Conservation (phyloP, 768 basidiomycete species). For the Boletus subcaerulescens region DNA sequence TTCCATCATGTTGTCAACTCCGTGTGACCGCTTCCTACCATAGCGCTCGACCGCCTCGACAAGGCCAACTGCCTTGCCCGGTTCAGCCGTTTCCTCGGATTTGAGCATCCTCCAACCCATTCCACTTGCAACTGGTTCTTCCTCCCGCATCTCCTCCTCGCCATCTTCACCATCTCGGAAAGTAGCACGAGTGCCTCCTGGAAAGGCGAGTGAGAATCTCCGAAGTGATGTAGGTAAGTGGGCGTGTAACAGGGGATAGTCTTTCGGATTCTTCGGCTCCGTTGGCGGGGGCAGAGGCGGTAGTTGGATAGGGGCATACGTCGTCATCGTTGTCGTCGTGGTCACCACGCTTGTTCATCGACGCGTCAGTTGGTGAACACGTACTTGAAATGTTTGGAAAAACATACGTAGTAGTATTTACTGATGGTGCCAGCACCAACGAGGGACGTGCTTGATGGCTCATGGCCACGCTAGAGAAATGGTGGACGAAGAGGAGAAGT, state of each 20-base stretch:
- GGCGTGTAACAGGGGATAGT: conserved; percentile 75
- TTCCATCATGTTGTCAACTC: conserved; percentile 63
- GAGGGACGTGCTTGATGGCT: conserved; percentile 61
- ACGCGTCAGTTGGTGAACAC: conserved; percentile 21
- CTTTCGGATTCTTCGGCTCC: conserved; percentile 73
- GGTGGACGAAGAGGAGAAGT: conserved; percentile 23
- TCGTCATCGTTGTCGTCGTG: conserved; percentile 88
- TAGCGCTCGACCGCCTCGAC: conserved; percentile 82
- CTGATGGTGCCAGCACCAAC: conserved; percentile 73
- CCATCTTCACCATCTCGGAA: conserved; percentile 70
- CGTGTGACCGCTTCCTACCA: conserved; percentile 57
- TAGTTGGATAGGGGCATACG: conserved; percentile 83
- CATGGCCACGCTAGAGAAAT: conserved; percentile 44
- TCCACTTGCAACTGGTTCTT: conserved; percentile 63
- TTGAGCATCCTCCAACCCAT: conserved; percentile 75
- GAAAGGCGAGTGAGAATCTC: conserved; percentile 75
- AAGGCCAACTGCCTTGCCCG: conserved; percentile 56
- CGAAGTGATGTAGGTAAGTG: conserved; percentile 71
- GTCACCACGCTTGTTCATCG: conserved; percentile 67
- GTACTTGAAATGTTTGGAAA: background rate
- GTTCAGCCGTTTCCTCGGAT: conserved; percentile 55
- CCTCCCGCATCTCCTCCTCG: conserved; percentile 67
- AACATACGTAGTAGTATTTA: conserved; percentile 80
- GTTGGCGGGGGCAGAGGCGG: conserved; percentile 70
- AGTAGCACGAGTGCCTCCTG: conserved; percentile 75